These are phyloP conservation scores for Geoglossum cookeanum DNA, from an alignment of 2,329 filamentous ascomycete species.

Conservation along the genomic window DNA sequence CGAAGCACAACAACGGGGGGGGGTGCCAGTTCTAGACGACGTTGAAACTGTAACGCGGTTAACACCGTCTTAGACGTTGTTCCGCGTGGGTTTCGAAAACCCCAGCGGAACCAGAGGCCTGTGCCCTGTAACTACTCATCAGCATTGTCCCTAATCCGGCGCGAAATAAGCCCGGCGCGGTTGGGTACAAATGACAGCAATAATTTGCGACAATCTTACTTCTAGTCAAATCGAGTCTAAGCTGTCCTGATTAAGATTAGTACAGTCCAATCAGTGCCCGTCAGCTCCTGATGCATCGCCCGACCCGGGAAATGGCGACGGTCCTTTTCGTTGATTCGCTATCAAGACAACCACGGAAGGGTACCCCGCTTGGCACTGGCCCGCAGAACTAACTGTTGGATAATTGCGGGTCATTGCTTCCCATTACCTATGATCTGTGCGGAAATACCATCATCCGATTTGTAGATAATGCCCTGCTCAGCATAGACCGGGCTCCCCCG, in stretches of 20 bases:
- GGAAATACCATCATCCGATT: no score
- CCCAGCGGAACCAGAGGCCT: background rate
- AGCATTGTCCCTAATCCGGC: background rate
- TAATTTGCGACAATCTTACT: background rate
- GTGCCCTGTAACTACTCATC: background rate
- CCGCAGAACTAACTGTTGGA: background rate
- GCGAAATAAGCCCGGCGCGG: background rate
- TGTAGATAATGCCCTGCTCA: no score
- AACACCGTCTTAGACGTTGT: background rate
- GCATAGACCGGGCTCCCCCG: no score
- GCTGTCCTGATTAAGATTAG: background rate
- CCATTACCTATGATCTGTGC: no score
- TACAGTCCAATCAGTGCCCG: background rate
- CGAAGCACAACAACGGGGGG: background rate
- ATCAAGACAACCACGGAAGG: background rate
- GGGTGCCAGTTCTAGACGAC: background rate
- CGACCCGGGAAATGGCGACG: background rate
- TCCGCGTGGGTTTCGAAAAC: background rate
- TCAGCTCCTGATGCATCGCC: background rate
- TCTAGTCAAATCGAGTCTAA: background rate
- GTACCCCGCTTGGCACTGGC: background rate
- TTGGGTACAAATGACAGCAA: background rate
- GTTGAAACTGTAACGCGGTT: background rate
- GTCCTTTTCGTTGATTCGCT: background rate
- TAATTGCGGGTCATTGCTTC: background rate